Conservation (phyloP, 345 rosid genomes). For the Toxicodendron radicans region DNA sequence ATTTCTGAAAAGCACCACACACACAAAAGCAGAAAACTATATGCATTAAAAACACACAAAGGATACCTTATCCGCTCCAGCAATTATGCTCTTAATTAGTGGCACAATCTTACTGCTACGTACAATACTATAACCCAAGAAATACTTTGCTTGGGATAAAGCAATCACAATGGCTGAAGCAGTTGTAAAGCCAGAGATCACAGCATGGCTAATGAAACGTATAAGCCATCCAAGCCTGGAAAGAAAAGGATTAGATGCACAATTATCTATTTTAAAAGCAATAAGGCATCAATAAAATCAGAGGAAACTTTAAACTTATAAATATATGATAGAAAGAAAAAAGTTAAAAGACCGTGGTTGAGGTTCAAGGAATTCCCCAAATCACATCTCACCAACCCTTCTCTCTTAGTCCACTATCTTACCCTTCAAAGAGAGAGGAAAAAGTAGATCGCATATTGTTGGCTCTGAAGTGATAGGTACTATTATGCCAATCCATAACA, state of each 20-base stretch:
- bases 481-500: slow-evolving; percentile 1
- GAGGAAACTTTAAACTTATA: neutral
- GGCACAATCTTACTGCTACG: slow-evolving; percentile 94
- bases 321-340: slow-evolving; percentile 3
- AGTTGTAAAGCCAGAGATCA: slow-evolving; percentile 94
- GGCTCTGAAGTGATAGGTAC: neutral
- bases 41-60: slow-evolving; percentile 10
- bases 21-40: too few relatives aligned
- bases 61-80: slow-evolving; percentile 81
- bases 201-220: slow-evolving; percentile 98
- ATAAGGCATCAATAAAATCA: slow-evolving; percentile 2
- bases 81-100: slow-evolving; percentile 77
- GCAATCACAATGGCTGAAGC: slow-evolving; percentile 98
- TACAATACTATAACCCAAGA: slow-evolving; percentile 79
- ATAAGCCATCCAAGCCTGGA: slow-evolving; percentile 98
- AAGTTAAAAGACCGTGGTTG: neutral
- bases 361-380: neutral
- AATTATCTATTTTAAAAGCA: slow-evolving; percentile 1
- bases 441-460: neutral
- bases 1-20: neutral
- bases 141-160: slow-evolving; percentile 90
- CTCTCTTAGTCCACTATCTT: neutral
- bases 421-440: slow-evolving; percentile 5
- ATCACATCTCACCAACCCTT: neutral
- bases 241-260: slow-evolving; percentile 14